A percentile compares a stretch with the other conserved stretches of the same genome.
phyloP scores from a whole-genome alignment of 352 stramenopile species.

The Globisporangium middletonii region DNA sequence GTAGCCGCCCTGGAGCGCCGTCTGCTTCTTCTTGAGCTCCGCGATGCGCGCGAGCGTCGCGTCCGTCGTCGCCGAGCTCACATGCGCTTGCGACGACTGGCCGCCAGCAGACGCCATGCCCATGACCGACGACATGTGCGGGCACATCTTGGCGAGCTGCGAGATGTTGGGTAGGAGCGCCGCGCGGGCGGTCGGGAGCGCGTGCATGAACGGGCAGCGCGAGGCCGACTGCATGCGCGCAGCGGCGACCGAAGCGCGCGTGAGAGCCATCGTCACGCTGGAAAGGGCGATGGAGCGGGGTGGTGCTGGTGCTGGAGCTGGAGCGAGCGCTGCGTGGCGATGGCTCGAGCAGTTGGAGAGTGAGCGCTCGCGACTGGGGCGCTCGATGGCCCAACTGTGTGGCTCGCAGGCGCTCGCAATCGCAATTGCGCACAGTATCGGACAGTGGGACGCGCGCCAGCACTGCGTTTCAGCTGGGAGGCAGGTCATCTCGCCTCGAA shows the following conservation, averaged over 20 bases:
- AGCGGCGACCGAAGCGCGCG: slow-evolving; percentile 58
- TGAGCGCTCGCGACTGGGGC: slow-evolving; percentile 9
- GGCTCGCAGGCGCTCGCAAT: not conserved
- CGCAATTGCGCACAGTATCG: no score
- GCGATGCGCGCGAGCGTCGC: slow-evolving; percentile 70
- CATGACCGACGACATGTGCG: slow-evolving; percentile 85
- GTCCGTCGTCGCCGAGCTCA: slow-evolving; percentile 41
- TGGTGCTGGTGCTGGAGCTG: not conserved
- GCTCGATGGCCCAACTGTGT: not conserved
- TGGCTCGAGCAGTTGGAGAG: slow-evolving; percentile 28
- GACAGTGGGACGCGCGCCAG: no score
- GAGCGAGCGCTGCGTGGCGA: not conserved
- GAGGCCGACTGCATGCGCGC: slow-evolving; percentile 66
- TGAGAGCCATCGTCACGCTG: slow-evolving; percentile 46
- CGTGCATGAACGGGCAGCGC: slow-evolving; percentile 82
- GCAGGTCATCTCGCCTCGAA: no score
- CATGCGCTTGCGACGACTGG: slow-evolving; percentile 53
- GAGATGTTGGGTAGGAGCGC: slow-evolving; percentile 82
- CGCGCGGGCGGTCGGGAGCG: slow-evolving; percentile 59
- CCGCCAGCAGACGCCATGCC: slow-evolving; percentile 38
- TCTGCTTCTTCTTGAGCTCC: slow-evolving; percentile 60
- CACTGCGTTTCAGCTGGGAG: no score
- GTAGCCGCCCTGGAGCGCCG: slow-evolving; percentile 28
- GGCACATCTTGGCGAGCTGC: slow-evolving; percentile 79
- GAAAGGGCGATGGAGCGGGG: slow-evolving; percentile 10